Evolutionary conservation across 1,139 yeast species (phyloP).

Genomic region (Yamadazyma epiphylla): DNA sequence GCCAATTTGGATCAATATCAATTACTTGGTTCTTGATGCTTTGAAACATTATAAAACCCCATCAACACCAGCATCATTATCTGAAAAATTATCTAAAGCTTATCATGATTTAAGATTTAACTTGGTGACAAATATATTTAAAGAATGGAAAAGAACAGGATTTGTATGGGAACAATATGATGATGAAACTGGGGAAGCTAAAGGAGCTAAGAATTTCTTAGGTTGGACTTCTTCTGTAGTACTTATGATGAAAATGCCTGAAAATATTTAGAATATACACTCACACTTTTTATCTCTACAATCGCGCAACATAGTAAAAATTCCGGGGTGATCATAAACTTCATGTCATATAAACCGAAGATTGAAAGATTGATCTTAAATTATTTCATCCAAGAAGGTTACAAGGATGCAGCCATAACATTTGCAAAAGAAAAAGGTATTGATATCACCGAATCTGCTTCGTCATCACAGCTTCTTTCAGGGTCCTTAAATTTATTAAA

Average conservation of each 20-base stretch:
- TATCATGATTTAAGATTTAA: constrained; percentile 62
- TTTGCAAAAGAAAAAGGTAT: constrained; percentile 44
- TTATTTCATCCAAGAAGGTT: constrained; percentile 57
- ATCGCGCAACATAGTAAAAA: too few relatives aligned
- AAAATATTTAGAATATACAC: too few relatives aligned
- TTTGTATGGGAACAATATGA: constrained; percentile 91
- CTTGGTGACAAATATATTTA: constrained; percentile 62
- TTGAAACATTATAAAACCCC: constrained; percentile 49
- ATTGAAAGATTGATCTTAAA: constrained; percentile 48
- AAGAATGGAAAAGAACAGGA: constrained; percentile 72
- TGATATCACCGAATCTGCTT: constrained; percentile 11
- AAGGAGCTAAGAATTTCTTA: constrained; percentile 83
- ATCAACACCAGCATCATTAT: constrained; percentile 25
- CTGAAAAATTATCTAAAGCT: constrained; percentile 28
- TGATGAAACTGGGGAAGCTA: constrained; percentile 68
- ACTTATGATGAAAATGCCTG: constrained; percentile 79
- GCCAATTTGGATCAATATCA: constrained; percentile 89
- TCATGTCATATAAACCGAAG: constrained; percentile 20
- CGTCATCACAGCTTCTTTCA: constrained; percentile 4
- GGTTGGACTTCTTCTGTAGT: constrained; percentile 93
- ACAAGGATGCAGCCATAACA: constrained; percentile 46
- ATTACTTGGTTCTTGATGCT: constrained; percentile 74
- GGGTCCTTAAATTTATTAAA: constrained; percentile 9
- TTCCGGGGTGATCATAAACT: neutral
- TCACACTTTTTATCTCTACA: too few relatives aligned